phyloP scores from a whole-genome alignment of 495 filamentous ascomycete species.

The Talaromyces liani region DNA sequence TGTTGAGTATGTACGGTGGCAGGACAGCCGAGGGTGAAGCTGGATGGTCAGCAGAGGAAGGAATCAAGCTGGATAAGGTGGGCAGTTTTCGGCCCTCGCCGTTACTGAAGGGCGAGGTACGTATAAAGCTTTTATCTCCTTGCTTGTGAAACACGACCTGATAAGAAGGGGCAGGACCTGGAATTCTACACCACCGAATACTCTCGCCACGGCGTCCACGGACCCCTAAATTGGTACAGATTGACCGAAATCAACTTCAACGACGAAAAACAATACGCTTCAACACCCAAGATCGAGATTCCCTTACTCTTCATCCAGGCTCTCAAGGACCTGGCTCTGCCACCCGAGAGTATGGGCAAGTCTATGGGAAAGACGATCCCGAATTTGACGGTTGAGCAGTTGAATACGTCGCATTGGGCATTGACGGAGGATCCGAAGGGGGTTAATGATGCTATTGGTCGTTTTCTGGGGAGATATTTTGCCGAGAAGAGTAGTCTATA shows the following conservation, averaged over 20 bases:
- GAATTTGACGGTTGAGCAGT: conserved; percentile 48
- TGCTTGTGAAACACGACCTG: background rate
- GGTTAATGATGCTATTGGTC: conserved; percentile 38
- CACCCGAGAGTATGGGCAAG: conserved; percentile 49
- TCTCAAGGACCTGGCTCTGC: conserved; percentile 58
- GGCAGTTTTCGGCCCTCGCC: conserved; percentile 35
- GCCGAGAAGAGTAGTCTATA: conserved; percentile 21
- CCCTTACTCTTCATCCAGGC: conserved; percentile 73
- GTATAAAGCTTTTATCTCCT: conserved; percentile 11
- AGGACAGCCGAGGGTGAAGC: conserved; percentile 42
- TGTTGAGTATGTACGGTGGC: conserved; percentile 64
- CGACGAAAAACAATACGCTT: conserved; percentile 56
- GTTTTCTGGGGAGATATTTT: conserved; percentile 40
- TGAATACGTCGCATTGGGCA: conserved; percentile 64
- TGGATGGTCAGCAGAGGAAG: conserved; percentile 47
- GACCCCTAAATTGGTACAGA: conserved; percentile 79
- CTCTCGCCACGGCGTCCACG: conserved; percentile 61
- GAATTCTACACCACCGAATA: conserved; percentile 71
- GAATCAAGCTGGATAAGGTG: conserved; percentile 50
- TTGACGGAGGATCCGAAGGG: conserved; percentile 57
- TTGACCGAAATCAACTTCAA: conserved; percentile 62
- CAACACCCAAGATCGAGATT: conserved; percentile 43
- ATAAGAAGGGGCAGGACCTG: conserved; percentile 41
- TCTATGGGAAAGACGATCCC: conserved; percentile 61
- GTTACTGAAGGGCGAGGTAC: conserved; percentile 53